Conservation (phyloP, 1,284 basidiomycete species). For the Cryptococcus hybrid region DNA sequence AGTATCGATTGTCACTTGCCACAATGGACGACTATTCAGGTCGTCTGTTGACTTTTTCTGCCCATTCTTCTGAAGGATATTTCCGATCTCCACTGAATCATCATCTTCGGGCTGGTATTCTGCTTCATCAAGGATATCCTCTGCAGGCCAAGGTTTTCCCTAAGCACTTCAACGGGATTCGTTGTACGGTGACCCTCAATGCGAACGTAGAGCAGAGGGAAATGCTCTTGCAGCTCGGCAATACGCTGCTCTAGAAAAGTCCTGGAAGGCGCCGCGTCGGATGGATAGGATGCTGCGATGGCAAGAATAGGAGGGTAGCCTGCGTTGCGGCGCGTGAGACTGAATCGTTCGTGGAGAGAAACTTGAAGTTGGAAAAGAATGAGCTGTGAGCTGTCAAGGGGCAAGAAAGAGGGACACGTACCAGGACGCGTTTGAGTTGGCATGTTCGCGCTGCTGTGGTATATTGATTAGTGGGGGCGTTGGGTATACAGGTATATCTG, state of each 20-base stretch:
- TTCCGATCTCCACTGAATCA: slow-evolving; percentile 28
- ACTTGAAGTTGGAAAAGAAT: slow-evolving; percentile 7
- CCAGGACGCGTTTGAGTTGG: slow-evolving; percentile 23
- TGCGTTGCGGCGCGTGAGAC: slow-evolving; percentile 26
- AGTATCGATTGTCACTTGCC: slow-evolving; percentile 11
- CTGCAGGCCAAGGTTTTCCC: slow-evolving; percentile 12
- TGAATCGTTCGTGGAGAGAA: slow-evolving; percentile 33
- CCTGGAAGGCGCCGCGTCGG: slow-evolving; percentile 15
- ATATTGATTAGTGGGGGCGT: too few species aligned
- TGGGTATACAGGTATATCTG: too few species aligned
- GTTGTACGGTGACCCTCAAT: slow-evolving; percentile 14
- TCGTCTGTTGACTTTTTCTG: neutral
- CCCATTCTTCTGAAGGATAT: neutral
- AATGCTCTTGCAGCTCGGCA: slow-evolving; percentile 26
- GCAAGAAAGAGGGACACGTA: neutral
- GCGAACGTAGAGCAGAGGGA: slow-evolving; percentile 26
- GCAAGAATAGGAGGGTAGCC: slow-evolving; percentile 24
- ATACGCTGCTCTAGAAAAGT: slow-evolving; percentile 21
- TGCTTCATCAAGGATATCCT: slow-evolving; percentile 11
- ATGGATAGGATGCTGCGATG: slow-evolving; percentile 24
- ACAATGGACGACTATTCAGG: slow-evolving; percentile 6
- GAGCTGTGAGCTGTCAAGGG: slow-evolving; percentile 12
- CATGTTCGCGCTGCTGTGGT: too few species aligned
- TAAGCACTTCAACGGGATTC: slow-evolving; percentile 9
- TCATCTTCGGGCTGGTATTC: slow-evolving; percentile 65